Base-by-base conservation (phyloP, 2,329 filamentous ascomycete species). In the Diplodia seriata region DNA sequence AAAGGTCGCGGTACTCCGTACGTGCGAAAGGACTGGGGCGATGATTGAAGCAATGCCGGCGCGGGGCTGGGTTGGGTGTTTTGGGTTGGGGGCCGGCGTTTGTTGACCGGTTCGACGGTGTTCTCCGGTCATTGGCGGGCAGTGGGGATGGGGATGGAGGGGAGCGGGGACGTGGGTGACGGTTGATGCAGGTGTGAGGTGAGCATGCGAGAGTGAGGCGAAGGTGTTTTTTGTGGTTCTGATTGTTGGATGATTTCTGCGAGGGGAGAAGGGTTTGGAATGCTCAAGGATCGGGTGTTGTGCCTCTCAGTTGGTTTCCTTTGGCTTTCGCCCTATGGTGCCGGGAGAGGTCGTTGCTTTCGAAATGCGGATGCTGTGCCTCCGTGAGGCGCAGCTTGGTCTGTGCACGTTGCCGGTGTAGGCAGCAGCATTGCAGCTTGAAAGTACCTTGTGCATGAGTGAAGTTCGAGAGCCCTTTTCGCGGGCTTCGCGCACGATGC, bases 201-300 rank as follows among this genome's bases (percentile, higher is more conserved):
- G n/a, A 47, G 43, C 9, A 47, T 20, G 43, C 7, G 43, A 9
- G 50, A 53, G 50, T 53, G 50, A 53, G 50, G 50, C 50, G 50
- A 31, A 53, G 43, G 40, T 40, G 14, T n/a, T 29, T n/a, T 53
- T 53, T 8, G 14, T 53, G 50, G 50, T 31, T 18, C 26, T n/a
- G 3, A 3, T n/a, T 47, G 43, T n/a, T 47, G 18, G 43, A n/a
- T n/a, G 1, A 3, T n/a, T 47, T 18, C 7, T 20, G 6, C 7
- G 43, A 9, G 8, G 9, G n/a, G 43, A 20, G 43, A 11, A 3
- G n/a, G 18, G 31, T n/a, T 9, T 29, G 18, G 50, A 2, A 29
- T 29, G 3, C 12, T 18, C 7, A 7, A 18, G 23, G 36, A 20
- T 29, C n/a, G 23, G 26, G 4, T n/a, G 29, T 18, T 38, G 31